Percentiles rank a stretch among this genome's conserved stretches.
Evolutionary conservation across 2,329 filamentous ascomycete genomes (phyloP).

Genomic region (Aphanocladium album): DNA sequence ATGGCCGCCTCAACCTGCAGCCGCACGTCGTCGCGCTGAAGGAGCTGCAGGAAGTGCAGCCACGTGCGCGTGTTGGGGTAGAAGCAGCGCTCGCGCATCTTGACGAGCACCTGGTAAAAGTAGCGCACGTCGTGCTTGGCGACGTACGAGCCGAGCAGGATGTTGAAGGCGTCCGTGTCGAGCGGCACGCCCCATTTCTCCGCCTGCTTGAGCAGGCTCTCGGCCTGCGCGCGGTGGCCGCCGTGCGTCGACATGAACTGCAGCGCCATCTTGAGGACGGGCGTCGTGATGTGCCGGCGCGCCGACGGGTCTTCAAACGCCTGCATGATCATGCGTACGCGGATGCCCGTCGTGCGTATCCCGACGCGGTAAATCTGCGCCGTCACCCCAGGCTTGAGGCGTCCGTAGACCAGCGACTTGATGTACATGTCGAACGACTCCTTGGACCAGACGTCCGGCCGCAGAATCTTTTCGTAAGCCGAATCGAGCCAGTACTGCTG

Average conservation of each 20-base stretch:
- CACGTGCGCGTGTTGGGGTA: conserved; percentile 42
- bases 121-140: conserved; percentile 34
- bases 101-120: conserved; percentile 35
- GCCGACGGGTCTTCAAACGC: conserved; percentile 35
- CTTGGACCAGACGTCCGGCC: conserved; percentile 37
- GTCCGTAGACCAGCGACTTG: conserved; percentile 33
- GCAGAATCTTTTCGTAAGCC: conserved; percentile 35
- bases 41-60: conserved; percentile 44
- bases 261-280: conserved; percentile 41
- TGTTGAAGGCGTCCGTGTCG: conserved; percentile 44
- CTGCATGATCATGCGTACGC: conserved; percentile 33
- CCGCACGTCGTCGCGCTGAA: conserved; percentile 54
- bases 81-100: conserved; percentile 37
- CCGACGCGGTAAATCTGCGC: conserved; percentile 29
- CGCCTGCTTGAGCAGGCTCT: conserved; percentile 33
- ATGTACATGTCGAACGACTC: conserved; percentile 39
- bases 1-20: conserved; percentile 43
- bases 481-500: conserved; percentile 25
- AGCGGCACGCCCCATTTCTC: conserved; percentile 34
- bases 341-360: conserved; percentile 33
- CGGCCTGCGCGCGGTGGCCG: conserved; percentile 30
- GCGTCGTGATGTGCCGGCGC: conserved; percentile 30
- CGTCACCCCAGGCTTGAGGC: conserved; percentile 28
- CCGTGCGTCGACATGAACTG: conserved; percentile 33
- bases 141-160: conserved; percentile 38